phyloP scores from a whole-genome alignment of 768 basidiomycete species.

The Naganishia friedmannii region DNA sequence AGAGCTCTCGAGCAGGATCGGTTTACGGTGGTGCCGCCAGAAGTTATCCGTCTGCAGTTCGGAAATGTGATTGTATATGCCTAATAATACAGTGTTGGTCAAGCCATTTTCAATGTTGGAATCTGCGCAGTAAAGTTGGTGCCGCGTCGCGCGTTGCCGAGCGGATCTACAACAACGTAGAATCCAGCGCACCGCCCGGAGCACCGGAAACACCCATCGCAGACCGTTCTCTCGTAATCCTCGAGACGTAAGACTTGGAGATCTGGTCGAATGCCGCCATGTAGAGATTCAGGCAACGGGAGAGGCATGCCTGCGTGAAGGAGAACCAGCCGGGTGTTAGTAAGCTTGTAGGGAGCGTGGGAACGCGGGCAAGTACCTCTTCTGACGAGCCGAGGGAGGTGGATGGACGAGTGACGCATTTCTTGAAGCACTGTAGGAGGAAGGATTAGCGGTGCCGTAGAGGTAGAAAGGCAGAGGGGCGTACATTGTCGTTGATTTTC shows the following conservation, averaged over 20 bases:
- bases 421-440: constrained; percentile 47
- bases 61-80: too few species aligned
- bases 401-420: constrained; percentile 46
- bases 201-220: constrained; percentile 15
- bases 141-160: too few species aligned
- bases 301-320: constrained; percentile 43
- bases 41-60: too few species aligned
- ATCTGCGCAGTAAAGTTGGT: too few species aligned
- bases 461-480: not conserved
- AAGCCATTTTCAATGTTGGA: not conserved
- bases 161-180: constrained; percentile 20
- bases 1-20: too few species aligned
- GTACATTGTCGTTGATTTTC: constrained; percentile 52
- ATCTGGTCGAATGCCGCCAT: constrained; percentile 51
- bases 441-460: not conserved
- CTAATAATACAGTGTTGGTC: constrained; percentile 8
- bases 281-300: constrained; percentile 50
- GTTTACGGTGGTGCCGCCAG: too few species aligned
- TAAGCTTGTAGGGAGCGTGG: not conserved
- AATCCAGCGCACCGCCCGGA: constrained; percentile 4
- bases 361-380: constrained; percentile 38
- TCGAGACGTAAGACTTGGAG: constrained; percentile 45
- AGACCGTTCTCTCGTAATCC: constrained; percentile 44
- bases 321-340: not conserved
- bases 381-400: constrained; percentile 47